These are phyloP conservation scores for Suhomyces canberraensis DNA, from an alignment of 805 yeast genomes.

Conservation along the genomic window DNA sequence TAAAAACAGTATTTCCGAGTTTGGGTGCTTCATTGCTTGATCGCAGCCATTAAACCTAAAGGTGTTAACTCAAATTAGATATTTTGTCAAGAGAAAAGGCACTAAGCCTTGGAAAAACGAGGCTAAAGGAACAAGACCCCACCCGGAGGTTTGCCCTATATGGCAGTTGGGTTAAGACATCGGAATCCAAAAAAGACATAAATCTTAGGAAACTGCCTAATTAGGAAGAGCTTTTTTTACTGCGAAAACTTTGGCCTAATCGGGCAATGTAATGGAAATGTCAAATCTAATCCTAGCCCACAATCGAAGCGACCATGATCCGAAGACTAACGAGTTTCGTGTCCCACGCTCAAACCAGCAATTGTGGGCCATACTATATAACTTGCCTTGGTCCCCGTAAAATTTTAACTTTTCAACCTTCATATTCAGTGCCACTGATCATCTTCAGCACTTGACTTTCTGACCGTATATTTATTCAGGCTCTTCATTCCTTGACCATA, in stretches of 20 bases:
- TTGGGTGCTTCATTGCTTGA: no score
- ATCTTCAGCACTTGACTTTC: neutral
- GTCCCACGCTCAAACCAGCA: neutral
- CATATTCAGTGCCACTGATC: no score
- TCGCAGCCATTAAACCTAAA: no score
- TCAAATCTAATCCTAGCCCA: neutral
- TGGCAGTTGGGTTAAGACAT: neutral
- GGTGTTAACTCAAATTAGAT: neutral
- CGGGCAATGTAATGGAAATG: slow-evolving; percentile 7
- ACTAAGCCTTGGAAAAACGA: neutral
- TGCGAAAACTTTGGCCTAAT: slow-evolving; percentile 8
- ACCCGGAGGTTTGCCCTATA: neutral
- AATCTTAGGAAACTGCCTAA: slow-evolving; percentile 5
- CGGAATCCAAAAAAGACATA: neutral
- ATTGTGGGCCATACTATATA: neutral
- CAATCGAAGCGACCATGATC: neutral
- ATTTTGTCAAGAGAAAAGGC: neutral
- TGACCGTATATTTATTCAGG: neutral
- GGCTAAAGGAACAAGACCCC: neutral
- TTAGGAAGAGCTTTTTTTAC: slow-evolving; percentile 6
- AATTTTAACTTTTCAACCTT: neutral
- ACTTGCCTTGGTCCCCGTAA: neutral
- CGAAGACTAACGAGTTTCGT: neutral
- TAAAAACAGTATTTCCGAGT: no score
- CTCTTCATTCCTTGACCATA: neutral